phyloP scores from a whole-genome alignment of 2,329 filamentous ascomycete genomes.

The Pyrenophora graminea region DNA sequence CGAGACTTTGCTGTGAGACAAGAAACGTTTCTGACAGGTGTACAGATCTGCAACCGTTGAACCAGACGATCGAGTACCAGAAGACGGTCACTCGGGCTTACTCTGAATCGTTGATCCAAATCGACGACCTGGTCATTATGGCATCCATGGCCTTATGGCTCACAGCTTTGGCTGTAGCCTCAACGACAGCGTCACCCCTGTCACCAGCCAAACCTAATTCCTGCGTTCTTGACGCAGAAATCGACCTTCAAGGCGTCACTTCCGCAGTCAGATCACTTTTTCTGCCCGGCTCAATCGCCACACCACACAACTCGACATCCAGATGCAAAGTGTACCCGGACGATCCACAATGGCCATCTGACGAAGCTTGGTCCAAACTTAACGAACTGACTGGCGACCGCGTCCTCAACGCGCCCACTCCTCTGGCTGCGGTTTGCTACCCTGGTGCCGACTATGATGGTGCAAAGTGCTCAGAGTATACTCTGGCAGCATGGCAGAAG shows the following conservation, averaged over 20 bases:
- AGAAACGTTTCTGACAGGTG: conserved; percentile 12
- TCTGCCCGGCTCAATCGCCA: conserved; percentile 13
- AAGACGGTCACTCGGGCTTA: conserved; percentile 3
- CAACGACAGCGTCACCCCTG: conserved; percentile 27
- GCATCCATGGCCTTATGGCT: conserved; percentile 25
- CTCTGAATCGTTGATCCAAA: conserved; percentile 1
- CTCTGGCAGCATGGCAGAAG: conserved; percentile 33
- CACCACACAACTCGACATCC: conserved; percentile 22
- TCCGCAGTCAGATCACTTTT: conserved; percentile 30
- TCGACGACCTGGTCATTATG: conserved; percentile 17
- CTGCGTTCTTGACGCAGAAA: conserved; percentile 18
- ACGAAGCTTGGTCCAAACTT: conserved; percentile 52
- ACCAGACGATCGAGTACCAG: conserved; percentile 12
- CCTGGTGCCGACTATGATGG: conserved; percentile 34
- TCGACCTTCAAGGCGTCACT: conserved; percentile 27
- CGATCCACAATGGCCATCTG: conserved; percentile 54
- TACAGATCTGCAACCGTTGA: conserved; percentile 15
- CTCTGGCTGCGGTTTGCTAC: conserved; percentile 42
- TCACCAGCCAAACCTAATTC: conserved; percentile 9
- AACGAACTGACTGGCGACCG: conserved; percentile 46
- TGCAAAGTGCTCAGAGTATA: conserved; percentile 36
- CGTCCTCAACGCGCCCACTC: conserved; percentile 32
- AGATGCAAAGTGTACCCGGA: conserved; percentile 57
- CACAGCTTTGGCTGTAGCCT: conserved; percentile 28
- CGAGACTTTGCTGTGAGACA: neutral